Percentiles rank a stretch among this genome's conserved stretches.
Evolutionary conservation across 2,329 filamentous ascomycete genomes (phyloP).

Genomic region (Botrytis squamosa): DNA sequence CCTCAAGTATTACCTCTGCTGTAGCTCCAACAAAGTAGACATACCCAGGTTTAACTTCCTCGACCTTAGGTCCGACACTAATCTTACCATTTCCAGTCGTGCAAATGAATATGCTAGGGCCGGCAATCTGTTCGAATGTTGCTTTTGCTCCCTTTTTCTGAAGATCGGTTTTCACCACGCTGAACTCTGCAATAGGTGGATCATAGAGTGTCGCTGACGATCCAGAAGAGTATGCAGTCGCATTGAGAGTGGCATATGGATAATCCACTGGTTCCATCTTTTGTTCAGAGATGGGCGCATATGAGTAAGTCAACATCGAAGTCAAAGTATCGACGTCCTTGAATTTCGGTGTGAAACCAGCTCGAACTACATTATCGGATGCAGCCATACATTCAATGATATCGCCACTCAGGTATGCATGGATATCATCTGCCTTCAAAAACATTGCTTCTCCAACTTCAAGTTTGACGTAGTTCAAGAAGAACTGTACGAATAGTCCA

Average conservation of each 20-base stretch:
- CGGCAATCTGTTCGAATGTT: slow-evolving; percentile 82
- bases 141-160: slow-evolving; percentile 72
- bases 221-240: slow-evolving; percentile 73
- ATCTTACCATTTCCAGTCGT: slow-evolving; percentile 81
- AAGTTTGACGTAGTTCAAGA: slow-evolving; percentile 92
- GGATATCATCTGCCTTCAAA: slow-evolving; percentile 93
- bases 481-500: slow-evolving; percentile 92
- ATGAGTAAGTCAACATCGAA: slow-evolving; percentile 90
- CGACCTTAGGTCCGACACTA: slow-evolving; percentile 76
- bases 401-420: slow-evolving; percentile 89
- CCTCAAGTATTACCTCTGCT: slow-evolving; percentile 79
- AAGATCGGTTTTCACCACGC: slow-evolving; percentile 78
- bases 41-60: slow-evolving; percentile 70
- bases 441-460: slow-evolving; percentile 92
- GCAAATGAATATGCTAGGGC: slow-evolving; percentile 91
- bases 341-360: slow-evolving; percentile 97
- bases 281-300: slow-evolving; percentile 90
- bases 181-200: slow-evolving; percentile 95
- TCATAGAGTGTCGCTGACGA: slow-evolving; percentile 79
- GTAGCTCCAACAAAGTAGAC: slow-evolving; percentile 87
- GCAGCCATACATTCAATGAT: slow-evolving; percentile 99
- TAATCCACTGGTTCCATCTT: slow-evolving; percentile 88
- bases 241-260: slow-evolving; percentile 79
- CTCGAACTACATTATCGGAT: slow-evolving; percentile 97
- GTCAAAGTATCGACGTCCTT: slow-evolving; percentile 91